Evolutionary conservation across 1,139 yeast species (phyloP), one percentile per base, ranked within the genome.

Genomic region (Debaryomycetaceae sp.): DNA sequence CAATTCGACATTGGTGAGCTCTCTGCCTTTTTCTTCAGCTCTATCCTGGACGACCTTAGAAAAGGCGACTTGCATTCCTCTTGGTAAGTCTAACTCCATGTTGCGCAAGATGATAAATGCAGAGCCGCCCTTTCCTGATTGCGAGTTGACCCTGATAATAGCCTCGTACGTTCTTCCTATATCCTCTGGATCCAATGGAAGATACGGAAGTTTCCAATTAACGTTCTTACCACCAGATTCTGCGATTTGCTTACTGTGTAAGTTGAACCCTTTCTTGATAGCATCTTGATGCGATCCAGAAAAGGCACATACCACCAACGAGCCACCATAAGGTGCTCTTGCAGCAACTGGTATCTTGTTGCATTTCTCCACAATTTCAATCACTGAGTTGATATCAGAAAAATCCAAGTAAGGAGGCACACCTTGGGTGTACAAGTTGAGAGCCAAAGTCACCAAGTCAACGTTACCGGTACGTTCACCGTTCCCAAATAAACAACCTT

Each of bases 391-490:
- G 49, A 92, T 75, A 56, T 92, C 94, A 28, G 95, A 82, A 56
- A 91, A 87, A 67, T 92, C 98, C 52, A 92, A 70, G 26, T 83
- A 70, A 45, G 98, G 98, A 28, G 85, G 61, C 33, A 89, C 80
- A 48, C 98, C 98, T 66, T 92, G 96, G 31, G 98, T 92, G 70
- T 89, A 91, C 72, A 92, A 71, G 66, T 92, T 92, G 51, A 92
- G 74, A 3, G 96, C 98, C 46, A 92, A 77, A 11, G 97, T 91
- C 40, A 91, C 95, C 43, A 92, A 72, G 64, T 92, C 98, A 48
- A 92, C 98, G 62, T 92, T 92, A 61, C 98, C 98, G 22, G 98
- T 92, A 68, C 98, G 83, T 75, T 92, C 98, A 61, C 98, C 98
- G 63, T 91, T 92, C 51, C 98, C 98, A 56, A 92, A 92, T 45